These are phyloP conservation scores for Chlorella variabilis DNA, from an alignment of 163 green algal genomes.

Conservation along the genomic window DNA sequence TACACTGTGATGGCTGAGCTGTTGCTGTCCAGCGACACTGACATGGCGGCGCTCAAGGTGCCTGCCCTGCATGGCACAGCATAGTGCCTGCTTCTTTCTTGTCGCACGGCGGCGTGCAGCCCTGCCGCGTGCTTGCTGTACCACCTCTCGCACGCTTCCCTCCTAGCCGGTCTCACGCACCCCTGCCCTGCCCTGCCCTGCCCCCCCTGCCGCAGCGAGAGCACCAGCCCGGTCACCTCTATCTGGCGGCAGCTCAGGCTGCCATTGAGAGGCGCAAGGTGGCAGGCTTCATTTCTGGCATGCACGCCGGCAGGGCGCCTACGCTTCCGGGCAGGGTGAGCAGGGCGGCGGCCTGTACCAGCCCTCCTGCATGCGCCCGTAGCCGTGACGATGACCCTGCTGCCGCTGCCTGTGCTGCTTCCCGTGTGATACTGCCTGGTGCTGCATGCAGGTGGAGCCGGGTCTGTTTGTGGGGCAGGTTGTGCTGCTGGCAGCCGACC, in stretches of 20 bases:
- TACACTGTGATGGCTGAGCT: constrained; percentile 74
- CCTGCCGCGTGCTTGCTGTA: no score
- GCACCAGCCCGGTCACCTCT: constrained; percentile 52
- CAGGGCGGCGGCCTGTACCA: no score
- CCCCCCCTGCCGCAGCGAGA: constrained; percentile 41
- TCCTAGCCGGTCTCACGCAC: no score
- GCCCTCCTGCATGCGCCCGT: neutral
- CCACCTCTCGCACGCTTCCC: no score
- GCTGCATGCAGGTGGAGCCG: constrained; percentile 37
- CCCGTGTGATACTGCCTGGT: neutral
- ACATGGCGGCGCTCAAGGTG: constrained; percentile 55
- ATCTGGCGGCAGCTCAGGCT: constrained; percentile 42
- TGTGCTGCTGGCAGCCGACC: constrained; percentile 31
- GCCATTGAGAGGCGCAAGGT: constrained; percentile 49
- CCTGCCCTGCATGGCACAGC: neutral
- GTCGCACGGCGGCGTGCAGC: no score
- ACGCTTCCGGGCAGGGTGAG: constrained; percentile 20
- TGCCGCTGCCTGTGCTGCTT: neutral
- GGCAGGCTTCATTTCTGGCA: constrained; percentile 27
- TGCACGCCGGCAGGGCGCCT: constrained; percentile 17
- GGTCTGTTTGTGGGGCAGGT: constrained; percentile 66
- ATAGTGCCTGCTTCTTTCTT: no score
- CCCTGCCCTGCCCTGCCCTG: neutral
- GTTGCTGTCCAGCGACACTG: constrained; percentile 48
- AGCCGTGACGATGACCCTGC: neutral